phyloP scores from a whole-genome alignment of 2,329 filamentous ascomycete species.

The Scedosporium boydii region DNA sequence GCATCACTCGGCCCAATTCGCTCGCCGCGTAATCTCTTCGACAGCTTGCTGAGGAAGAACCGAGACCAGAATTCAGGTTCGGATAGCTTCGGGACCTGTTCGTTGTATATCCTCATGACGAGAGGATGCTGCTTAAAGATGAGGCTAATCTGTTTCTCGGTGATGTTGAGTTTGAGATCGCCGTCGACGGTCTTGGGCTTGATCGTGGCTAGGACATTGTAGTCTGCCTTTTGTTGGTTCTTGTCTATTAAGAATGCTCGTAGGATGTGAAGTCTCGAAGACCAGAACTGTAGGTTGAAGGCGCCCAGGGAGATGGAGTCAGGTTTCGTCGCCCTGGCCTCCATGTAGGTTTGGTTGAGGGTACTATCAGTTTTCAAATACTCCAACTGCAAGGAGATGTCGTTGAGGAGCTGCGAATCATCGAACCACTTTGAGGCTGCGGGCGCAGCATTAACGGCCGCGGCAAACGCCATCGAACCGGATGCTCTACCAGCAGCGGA shows the following conservation, averaged over 20 bases:
- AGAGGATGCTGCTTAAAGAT: slow-evolving; percentile 91
- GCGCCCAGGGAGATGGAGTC: slow-evolving; percentile 70
- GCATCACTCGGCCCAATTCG: slow-evolving; percentile 70
- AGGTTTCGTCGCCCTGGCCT: slow-evolving; percentile 73
- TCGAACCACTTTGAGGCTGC: slow-evolving; percentile 65
- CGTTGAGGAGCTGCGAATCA: slow-evolving; percentile 64
- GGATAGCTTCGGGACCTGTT: slow-evolving; percentile 73
- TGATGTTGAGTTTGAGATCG: slow-evolving; percentile 72
- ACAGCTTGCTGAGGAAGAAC: slow-evolving; percentile 85
- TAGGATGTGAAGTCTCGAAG: slow-evolving; percentile 73
- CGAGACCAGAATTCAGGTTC: slow-evolving; percentile 84
- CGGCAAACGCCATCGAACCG: slow-evolving; percentile 69
- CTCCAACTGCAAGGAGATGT: slow-evolving; percentile 78
- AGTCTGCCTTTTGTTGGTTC: slow-evolving; percentile 76
- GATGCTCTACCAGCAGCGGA: slow-evolving; percentile 38
- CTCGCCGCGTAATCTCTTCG: slow-evolving; percentile 87
- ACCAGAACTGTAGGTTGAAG: slow-evolving; percentile 93
- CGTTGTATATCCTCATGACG: slow-evolving; percentile 83
- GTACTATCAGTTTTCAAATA: slow-evolving; percentile 71
- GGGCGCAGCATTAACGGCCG: slow-evolving; percentile 47
- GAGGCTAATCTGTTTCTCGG: slow-evolving; percentile 82
- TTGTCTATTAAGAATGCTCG: slow-evolving; percentile 85
- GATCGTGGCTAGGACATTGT: slow-evolving; percentile 87
- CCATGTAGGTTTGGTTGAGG: slow-evolving; percentile 77
- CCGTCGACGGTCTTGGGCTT: slow-evolving; percentile 71